Evolutionary conservation across 2,329 filamentous ascomycete species (phyloP).

Genomic region (Aspergillus uvarum): DNA sequence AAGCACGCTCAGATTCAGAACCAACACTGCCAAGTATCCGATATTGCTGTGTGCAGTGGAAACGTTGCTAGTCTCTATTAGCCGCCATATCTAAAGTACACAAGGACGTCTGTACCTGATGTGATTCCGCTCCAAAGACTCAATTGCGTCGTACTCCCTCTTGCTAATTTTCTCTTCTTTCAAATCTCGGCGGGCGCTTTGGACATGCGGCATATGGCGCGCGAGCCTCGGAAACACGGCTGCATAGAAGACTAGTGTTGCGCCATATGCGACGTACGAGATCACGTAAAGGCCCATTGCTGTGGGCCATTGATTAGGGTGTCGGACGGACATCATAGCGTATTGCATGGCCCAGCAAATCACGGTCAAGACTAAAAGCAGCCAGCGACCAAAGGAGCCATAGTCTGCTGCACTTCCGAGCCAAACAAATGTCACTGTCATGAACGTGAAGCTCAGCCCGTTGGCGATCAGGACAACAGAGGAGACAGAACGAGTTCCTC

Average conservation of each 20-base stretch:
- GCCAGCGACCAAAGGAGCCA: constrained; percentile 43
- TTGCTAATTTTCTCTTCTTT: constrained; percentile 40
- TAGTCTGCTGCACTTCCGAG: constrained; percentile 46
- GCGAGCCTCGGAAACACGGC: constrained; percentile 43
- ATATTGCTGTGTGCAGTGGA: constrained; percentile 48
- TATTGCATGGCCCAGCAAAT: constrained; percentile 46
- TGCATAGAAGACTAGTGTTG: constrained; percentile 46
- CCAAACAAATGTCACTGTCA: constrained; percentile 46
- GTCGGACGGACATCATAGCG: constrained; percentile 40
- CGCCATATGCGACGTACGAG: constrained; percentile 42
- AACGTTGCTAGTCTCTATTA: constrained; percentile 33
- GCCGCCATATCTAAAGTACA: not conserved
- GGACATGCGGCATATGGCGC: constrained; percentile 43
- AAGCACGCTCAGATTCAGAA: constrained; percentile 42
- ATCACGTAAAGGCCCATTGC: constrained; percentile 45
- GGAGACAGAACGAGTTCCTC: constrained; percentile 37
- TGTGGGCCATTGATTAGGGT: constrained; percentile 41
- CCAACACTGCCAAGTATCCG: constrained; percentile 42
- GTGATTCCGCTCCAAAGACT: constrained; percentile 45
- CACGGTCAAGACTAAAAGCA: constrained; percentile 42
- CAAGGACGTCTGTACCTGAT: constrained; percentile 30
- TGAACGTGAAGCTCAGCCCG: constrained; percentile 44
- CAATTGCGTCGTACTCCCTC: constrained; percentile 42
- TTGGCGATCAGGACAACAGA: constrained; percentile 45
- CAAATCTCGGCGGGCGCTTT: constrained; percentile 43